Conservation (phyloP, 176 grass and related monocot genomes). For the Stipa capillata region DNA sequence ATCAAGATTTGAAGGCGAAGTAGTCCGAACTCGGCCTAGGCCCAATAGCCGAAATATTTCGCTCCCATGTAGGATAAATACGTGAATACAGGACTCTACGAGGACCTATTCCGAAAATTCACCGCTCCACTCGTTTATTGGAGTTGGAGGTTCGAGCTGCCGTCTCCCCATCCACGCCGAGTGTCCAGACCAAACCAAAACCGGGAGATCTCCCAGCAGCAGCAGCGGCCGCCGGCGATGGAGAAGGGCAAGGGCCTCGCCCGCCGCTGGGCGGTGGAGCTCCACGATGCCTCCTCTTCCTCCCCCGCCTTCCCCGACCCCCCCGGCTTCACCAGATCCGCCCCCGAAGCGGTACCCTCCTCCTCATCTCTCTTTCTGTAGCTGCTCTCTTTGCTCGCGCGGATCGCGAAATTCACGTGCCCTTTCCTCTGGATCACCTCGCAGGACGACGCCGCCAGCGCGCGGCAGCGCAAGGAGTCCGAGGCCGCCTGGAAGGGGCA, state of each 20-base stretch:
- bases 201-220: background rate
- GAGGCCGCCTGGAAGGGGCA: slow-evolving; percentile 83
- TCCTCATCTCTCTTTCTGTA: background rate
- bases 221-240: slow-evolving; percentile 34
- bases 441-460: slow-evolving; percentile 70
- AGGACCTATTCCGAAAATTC: background rate
- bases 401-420: background rate
- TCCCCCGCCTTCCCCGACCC: slow-evolving; percentile 50
- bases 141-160: background rate
- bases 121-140: background rate
- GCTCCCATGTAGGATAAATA: background rate
- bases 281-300: slow-evolving; percentile 50
- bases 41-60: background rate
- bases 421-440: background rate
- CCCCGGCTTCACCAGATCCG: slow-evolving; percentile 68
- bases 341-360: slow-evolving; percentile 45
- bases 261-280: slow-evolving; percentile 85
- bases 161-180: background rate
- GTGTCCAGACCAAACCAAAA: background rate
- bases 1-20: too few species aligned
- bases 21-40: too few species aligned
- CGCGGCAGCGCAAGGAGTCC: slow-evolving; percentile 79
- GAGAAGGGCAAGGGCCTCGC: slow-evolving; percentile 92
- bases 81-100: background rate
- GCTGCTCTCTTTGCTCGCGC: background rate